phyloP scores from a whole-genome alignment of 1,139 yeast species.

The Blastobotrys raffinosifermentans region DNA sequence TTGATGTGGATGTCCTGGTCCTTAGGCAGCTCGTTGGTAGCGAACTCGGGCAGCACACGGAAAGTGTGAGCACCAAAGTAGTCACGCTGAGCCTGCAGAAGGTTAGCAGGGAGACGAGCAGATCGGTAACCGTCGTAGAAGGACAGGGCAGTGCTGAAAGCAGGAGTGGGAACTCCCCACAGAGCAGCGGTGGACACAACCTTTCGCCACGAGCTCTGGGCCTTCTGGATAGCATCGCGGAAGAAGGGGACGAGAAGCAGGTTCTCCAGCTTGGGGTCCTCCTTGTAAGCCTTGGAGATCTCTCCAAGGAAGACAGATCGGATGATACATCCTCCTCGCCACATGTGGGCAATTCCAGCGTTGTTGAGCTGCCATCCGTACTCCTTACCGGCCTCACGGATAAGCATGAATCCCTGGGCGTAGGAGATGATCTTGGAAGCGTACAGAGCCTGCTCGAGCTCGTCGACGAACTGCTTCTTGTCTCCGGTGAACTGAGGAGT shows the following conservation, averaged over 20 bases:
- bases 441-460: slow-evolving; percentile 95
- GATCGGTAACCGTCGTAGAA: slow-evolving; percentile 99
- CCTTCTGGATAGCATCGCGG: slow-evolving; percentile 83
- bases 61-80: slow-evolving; percentile 99
- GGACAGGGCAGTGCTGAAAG: slow-evolving; percentile 92
- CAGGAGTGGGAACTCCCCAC: slow-evolving; percentile 95
- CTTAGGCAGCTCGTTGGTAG: slow-evolving; percentile 66
- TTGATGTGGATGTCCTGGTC: slow-evolving; percentile 86
- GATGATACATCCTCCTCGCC: slow-evolving; percentile 99
- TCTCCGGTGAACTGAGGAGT: slow-evolving; percentile 56
- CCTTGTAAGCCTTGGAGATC: slow-evolving; percentile 93
- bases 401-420: slow-evolving; percentile 99
- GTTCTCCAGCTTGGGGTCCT: slow-evolving; percentile 90
- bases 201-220: slow-evolving; percentile 94
- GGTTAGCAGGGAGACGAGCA: slow-evolving; percentile 91
- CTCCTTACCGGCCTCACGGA: slow-evolving; percentile 96
- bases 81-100: slow-evolving; percentile 99
- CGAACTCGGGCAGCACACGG: slow-evolving; percentile 85
- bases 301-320: slow-evolving; percentile 98
- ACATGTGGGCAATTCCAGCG: slow-evolving; percentile 98
- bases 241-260: slow-evolving; percentile 94
- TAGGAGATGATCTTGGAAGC: slow-evolving; percentile 98
- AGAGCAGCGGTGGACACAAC: slow-evolving; percentile 71
- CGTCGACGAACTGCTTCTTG: slow-evolving; percentile 79
- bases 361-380: slow-evolving; percentile 96